Conservation (phyloP, 139 green algal species). For the Chlorella sp. region DNA sequence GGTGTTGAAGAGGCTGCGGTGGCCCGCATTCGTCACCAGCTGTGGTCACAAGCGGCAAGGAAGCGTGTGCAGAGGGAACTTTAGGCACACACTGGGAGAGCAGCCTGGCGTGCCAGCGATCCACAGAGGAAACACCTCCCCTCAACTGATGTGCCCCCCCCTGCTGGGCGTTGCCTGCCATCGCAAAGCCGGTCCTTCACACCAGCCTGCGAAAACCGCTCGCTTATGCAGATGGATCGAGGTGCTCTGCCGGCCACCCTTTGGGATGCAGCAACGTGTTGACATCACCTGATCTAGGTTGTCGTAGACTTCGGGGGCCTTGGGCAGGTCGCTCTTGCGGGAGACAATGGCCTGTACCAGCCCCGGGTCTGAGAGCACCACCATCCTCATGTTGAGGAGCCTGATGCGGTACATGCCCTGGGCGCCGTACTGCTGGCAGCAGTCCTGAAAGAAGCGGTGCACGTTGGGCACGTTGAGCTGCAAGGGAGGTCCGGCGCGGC, state of each 20-base stretch:
- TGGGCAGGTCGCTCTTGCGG: background rate
- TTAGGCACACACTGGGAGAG: too few relatives aligned
- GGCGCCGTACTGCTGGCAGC: background rate
- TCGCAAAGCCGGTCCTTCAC: too few relatives aligned
- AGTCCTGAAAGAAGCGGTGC: slow-evolving; percentile 17
- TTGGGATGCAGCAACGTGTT: too few relatives aligned
- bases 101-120: too few relatives aligned
- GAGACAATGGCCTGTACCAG: background rate
- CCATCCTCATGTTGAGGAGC: background rate
- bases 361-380: background rate
- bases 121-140: too few relatives aligned
- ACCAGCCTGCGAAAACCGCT: too few relatives aligned
- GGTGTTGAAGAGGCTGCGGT: slow-evolving; percentile 11
- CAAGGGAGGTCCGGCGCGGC: background rate
- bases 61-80: too few relatives aligned
- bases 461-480: slow-evolving; percentile 3
- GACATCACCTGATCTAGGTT: background rate
- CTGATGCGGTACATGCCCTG: background rate
- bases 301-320: background rate
- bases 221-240: too few relatives aligned
- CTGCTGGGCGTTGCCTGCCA: too few relatives aligned
- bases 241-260: too few relatives aligned
- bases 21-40: background rate
- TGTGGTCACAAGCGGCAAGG: background rate
- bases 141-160: too few relatives aligned